Evolutionary conservation across 2,329 filamentous ascomycete species (phyloP), one percentile per base, ranked within the genome.

Genomic region (Penicillium sp.): DNA sequence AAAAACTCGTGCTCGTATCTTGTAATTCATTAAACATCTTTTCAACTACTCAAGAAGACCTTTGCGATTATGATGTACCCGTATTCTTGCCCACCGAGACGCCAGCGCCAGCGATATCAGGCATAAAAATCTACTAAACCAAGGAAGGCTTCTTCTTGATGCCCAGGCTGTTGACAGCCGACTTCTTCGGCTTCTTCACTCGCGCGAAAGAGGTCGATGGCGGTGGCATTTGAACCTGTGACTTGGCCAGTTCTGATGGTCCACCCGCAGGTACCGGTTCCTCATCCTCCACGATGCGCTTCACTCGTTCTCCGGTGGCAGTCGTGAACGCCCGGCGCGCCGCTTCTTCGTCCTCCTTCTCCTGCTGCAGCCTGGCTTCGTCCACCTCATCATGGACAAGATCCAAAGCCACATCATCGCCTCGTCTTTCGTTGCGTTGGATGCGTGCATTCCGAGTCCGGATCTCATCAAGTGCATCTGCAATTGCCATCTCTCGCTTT

Each of bases 401-500:
- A 3, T 80, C 72, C 10, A 67, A 51, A 26, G 65, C 71, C 3
- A 74, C 74, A 7, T 80, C 78, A 11, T 76, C 74, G 7, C 79
- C 79, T 36, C 84, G 82, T 3, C 80, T 74, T 45, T 87, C 82
- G 7, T 83, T 84, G 50, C 86, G 77, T 65, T 94, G 87, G 34
- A 93, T 81, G 48, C 89, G 76, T 6, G 93, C 93, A 69, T 98
- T 98, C 50, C 91, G 74, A 36, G 87, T 91, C 40, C 91, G 77
- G 41, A 98, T 96, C 69, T 96, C 90, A 65, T 98, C 93, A 39
- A 98, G 71, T 6, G 90, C 91, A 71, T 98, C 93, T 2, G 93
- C 93, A 30, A 96, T 87, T 13, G 86, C 87, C 90, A 98, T 98
- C 68, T 98, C 93, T 27, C 85, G 78, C 72, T 93, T 90, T 1